Base-by-base conservation (phyloP, 2,329 filamentous ascomycete genomes). In the Hirsutella rhossiliensis region DNA sequence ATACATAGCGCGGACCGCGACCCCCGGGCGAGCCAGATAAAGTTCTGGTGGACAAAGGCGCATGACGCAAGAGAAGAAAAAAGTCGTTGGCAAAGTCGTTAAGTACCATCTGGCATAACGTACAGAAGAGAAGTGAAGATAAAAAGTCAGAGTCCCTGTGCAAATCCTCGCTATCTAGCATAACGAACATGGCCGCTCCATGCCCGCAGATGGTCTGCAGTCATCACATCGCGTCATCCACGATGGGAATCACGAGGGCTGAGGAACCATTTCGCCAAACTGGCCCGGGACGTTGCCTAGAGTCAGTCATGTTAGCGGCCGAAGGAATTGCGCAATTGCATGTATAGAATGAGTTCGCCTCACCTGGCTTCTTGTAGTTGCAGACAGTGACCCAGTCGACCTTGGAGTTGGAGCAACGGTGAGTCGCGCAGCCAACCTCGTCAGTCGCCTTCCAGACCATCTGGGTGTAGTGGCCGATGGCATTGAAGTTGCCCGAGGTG, bases 311-410 rank as follows among this genome's bases (percentile, higher is more conserved):
- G 19, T 40, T 23, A 31, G 40, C 45, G 23, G 20, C 2, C 43
- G 4, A 7, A 30, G 36, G 27, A 27, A 9, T 27, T 4, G 19
- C 23, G 15, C 15, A 13, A 17, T 17, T 13, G 6, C 34, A 17
- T 13, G 34, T 37, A 6, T n/a, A 11, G 23, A n/a, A 27, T 19
- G 30, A 13, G 5, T 4, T 12, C 8, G 9, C 63, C 78, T 63
- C 78, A 85, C 86, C 87, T 50, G 78, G 67, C 48, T 79, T 73
- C 52, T 67, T 69, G 70, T 95, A 95, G 75, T 95, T 90, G 81
- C 87, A 95, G 56, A 94, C 87, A 28, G 84, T 89, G 71, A 78
- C 87, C 66, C 76, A 80, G 19, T 42, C 30, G 50, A 76, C 63
- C 30, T 67, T 73, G 45, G 73, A 72, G 31, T 65, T 56, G 12